These are phyloP conservation scores for Stephanocyclus meneghinianus DNA, from an alignment of 352 stramenopile genomes.

Conservation along the genomic window DNA sequence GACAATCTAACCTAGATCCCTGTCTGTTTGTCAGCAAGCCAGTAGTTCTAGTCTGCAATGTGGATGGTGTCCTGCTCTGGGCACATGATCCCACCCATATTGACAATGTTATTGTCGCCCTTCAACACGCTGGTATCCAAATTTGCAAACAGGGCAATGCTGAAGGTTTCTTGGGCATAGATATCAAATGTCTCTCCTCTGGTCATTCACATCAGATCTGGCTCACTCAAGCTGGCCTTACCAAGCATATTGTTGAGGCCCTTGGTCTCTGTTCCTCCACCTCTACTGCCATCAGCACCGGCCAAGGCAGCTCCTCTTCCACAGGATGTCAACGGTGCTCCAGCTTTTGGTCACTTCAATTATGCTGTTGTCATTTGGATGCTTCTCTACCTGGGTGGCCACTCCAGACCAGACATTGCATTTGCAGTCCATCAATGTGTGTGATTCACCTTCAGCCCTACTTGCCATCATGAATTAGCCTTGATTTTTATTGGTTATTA, in stretches of 20 bases:
- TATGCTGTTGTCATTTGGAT: conserved; percentile 42
- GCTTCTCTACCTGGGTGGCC: conserved; percentile 32
- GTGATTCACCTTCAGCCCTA: neutral
- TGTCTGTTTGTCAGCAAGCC: conserved; percentile 43
- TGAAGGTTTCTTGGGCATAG: conserved; percentile 49
- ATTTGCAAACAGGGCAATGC: conserved; percentile 42
- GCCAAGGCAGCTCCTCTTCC: neutral
- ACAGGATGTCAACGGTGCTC: neutral
- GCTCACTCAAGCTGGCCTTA: conserved; percentile 12
- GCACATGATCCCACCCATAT: conserved; percentile 5
- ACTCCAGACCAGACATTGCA: conserved; percentile 35
- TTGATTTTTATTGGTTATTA: conserved; percentile 16
- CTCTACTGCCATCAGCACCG: neutral
- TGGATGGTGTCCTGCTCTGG: conserved; percentile 36
- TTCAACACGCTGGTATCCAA: conserved; percentile 19
- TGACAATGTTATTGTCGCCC: conserved; percentile 12
- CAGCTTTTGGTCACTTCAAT: neutral
- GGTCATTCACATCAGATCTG: too few species aligned
- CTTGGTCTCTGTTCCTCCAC: neutral
- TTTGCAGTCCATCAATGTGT: conserved; percentile 21
- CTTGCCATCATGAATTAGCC: neutral
- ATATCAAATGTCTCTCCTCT: neutral
- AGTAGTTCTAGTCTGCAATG: conserved; percentile 48
- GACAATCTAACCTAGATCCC: conserved; percentile 33
- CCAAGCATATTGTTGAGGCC: conserved; percentile 7